Evolutionary conservation across 108 stramenopile genomes (phyloP).

Genomic region (Cyclotella cryptica): DNA sequence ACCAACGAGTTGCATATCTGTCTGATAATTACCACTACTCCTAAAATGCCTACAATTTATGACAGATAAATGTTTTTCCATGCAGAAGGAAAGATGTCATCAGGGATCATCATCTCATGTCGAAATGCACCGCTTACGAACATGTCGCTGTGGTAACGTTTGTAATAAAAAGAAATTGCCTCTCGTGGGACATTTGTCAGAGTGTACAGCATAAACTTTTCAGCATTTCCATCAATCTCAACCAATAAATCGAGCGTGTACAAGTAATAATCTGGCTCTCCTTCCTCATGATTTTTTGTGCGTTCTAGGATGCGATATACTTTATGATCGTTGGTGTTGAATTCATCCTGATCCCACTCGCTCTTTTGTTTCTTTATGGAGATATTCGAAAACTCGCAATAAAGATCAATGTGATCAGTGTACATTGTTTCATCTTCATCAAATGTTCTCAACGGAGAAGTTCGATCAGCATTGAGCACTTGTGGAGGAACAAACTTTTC

Average conservation of each 20-base stretch:
- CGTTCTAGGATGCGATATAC: conserved; percentile 21
- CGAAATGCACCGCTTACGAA: conserved; percentile 66
- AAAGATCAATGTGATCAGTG: conserved; percentile 18
- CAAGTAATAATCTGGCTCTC: conserved; percentile 19
- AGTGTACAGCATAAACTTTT: conserved; percentile 8
- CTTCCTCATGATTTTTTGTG: conserved; percentile 4
- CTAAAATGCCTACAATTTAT: neutral
- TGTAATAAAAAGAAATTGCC: conserved; percentile 60
- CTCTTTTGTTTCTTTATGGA: conserved; percentile 26
- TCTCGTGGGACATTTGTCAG: conserved; percentile 49
- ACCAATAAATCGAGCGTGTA: conserved; percentile 36
- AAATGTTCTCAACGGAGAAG: conserved; percentile 23
- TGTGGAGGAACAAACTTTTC: conserved; percentile 41
- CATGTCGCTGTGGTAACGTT: conserved; percentile 54
- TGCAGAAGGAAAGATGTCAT: conserved; percentile 65
- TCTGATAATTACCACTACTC: too few relatives aligned
- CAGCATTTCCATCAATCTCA: conserved; percentile 3
- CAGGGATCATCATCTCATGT: conserved; percentile 69
- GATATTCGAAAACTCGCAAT: conserved; percentile 24
- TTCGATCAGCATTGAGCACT: conserved; percentile 40
- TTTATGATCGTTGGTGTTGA: conserved; percentile 8
- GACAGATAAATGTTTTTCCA: conserved; percentile 57
- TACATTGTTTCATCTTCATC: conserved; percentile 22
- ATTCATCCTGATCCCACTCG: conserved; percentile 10
- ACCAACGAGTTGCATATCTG: too few relatives aligned